These are phyloP conservation scores for Tulasnella sp. DNA, from an alignment of 768 basidiomycete species.

Conservation along the genomic window DNA sequence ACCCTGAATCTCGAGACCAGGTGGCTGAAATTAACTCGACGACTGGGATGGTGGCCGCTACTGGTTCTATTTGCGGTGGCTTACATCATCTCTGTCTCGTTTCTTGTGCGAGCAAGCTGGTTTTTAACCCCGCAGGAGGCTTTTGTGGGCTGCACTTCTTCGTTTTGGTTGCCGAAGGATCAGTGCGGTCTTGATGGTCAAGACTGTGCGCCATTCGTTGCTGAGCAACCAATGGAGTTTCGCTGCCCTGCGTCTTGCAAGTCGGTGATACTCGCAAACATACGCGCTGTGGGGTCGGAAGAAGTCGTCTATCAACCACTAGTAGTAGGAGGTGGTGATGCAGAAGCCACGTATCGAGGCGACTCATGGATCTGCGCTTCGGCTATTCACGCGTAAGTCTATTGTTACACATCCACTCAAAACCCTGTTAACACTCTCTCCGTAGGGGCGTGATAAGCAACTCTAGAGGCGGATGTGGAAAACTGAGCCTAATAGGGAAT, in stretches of 20 bases:
- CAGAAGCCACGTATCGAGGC: constrained; percentile 56
- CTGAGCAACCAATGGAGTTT: constrained; percentile 50
- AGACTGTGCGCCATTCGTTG: constrained; percentile 48
- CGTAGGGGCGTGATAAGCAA: constrained; percentile 50
- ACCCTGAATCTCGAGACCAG: constrained; percentile 37
- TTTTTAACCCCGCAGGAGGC: constrained; percentile 53
- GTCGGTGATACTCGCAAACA: constrained; percentile 52
- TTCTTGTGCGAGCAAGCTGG: constrained; percentile 58
- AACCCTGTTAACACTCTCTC: constrained; percentile 3
- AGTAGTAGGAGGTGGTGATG: constrained; percentile 76
- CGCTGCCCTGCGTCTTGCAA: constrained; percentile 68
- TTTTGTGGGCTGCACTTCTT: constrained; percentile 53
- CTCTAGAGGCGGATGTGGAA: constrained; percentile 62
- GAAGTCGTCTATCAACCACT: constrained; percentile 57
- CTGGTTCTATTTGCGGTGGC: constrained; percentile 41
- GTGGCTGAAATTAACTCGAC: constrained; percentile 39
- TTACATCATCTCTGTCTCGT: constrained; percentile 61
- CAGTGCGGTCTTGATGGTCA: constrained; percentile 62
- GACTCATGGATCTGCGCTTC: constrained; percentile 79
- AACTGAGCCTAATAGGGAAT: constrained; percentile 54
- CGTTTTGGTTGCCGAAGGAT: constrained; percentile 56
- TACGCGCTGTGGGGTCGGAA: constrained; percentile 54
- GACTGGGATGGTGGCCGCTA: constrained; percentile 37
- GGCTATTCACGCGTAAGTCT: constrained; percentile 59
- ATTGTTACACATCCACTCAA: neutral